Evolutionary conservation across 1,284 basidiomycete species (phyloP).

Genomic region (Microbotryum scabiosae): DNA sequence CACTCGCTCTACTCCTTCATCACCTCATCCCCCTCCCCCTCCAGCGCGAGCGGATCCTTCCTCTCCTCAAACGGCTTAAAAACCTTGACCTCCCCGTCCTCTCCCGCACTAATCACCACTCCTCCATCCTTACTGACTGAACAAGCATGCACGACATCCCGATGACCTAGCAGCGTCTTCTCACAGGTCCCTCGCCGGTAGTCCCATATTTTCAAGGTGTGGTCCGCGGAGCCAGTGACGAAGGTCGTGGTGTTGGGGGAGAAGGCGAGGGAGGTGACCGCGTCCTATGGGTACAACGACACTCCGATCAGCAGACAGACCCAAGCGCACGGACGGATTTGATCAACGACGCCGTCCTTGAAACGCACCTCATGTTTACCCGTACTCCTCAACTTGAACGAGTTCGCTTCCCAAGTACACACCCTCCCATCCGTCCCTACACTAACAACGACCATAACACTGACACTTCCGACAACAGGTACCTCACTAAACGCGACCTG

Average conservation of each 20-base stretch:
- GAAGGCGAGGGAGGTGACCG: slow-evolving; percentile 73
- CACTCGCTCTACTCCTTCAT: slow-evolving; percentile 30
- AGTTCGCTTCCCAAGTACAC: slow-evolving; percentile 86
- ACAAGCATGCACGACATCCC: slow-evolving; percentile 67
- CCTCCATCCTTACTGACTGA: slow-evolving; percentile 48
- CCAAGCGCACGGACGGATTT: no score
- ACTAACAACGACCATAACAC: slow-evolving; percentile 59
- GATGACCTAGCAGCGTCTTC: slow-evolving; percentile 75
- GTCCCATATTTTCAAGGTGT: slow-evolving; percentile 84
- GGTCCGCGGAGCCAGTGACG: slow-evolving; percentile 77
- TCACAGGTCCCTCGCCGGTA: slow-evolving; percentile 71
- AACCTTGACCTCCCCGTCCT: slow-evolving; percentile 40
- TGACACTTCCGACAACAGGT: slow-evolving; percentile 46
- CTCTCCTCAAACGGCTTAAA: slow-evolving; percentile 33
- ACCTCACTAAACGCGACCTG: slow-evolving; percentile 69
- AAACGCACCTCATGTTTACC: slow-evolving; percentile 63
- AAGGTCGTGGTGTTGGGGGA: slow-evolving; percentile 59
- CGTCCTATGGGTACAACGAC: slow-evolving; percentile 52
- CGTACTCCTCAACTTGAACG: slow-evolving; percentile 69
- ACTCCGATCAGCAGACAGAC: not conserved
- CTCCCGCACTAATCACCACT: slow-evolving; percentile 39
- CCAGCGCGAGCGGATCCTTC: not conserved
- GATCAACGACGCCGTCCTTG: not conserved
- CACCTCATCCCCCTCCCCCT: slow-evolving; percentile 13
- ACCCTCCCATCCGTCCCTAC: slow-evolving; percentile 90